A percentile compares a stretch with the other conserved stretches of the same genome.
These are phyloP conservation scores for Eimeria sp. DNA, from an alignment of 169 alveolate genomes.

Conservation along the genomic window DNA sequence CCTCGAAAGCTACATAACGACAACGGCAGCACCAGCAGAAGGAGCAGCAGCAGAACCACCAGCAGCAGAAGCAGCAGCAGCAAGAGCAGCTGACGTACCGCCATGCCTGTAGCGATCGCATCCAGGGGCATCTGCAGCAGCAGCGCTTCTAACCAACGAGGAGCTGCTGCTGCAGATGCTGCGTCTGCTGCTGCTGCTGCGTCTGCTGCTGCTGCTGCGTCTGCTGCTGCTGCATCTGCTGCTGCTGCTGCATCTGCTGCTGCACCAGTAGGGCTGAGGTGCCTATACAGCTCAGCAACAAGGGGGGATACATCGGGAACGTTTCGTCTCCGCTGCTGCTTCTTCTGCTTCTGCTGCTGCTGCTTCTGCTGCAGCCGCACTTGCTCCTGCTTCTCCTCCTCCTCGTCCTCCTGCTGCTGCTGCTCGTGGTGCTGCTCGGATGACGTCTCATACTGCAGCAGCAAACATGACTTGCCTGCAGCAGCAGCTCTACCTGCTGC, in stretches of 20 bases:
- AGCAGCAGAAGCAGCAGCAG: not conserved
- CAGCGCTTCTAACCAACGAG: not conserved
- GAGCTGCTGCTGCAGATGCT: too few species aligned
- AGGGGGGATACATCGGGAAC: not conserved
- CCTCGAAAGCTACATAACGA: not conserved
- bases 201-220: too few species aligned
- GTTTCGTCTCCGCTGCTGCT: not conserved
- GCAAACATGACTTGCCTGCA: not conserved
- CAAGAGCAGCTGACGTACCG: not conserved
- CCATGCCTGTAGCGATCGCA: conserved; percentile 5
- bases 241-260: too few species aligned
- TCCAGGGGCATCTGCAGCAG: conserved; percentile 29
- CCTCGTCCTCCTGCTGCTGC: not conserved
- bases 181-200: too few species aligned
- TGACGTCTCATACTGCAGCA: not conserved
- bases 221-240: too few species aligned
- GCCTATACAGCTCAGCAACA: not conserved
- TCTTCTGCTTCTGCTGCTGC: conserved; percentile 37
- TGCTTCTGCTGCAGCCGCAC: not conserved
- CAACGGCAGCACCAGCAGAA: too few species aligned
- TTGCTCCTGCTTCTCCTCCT: too few species aligned
- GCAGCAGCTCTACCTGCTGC: not conserved
- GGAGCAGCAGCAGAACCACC: not conserved
- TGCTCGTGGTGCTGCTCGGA: conserved; percentile 16
- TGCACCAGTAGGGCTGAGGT: not conserved